Conservation (phyloP, 1,284 basidiomycete species). For the Xerocomus amazonicus region DNA sequence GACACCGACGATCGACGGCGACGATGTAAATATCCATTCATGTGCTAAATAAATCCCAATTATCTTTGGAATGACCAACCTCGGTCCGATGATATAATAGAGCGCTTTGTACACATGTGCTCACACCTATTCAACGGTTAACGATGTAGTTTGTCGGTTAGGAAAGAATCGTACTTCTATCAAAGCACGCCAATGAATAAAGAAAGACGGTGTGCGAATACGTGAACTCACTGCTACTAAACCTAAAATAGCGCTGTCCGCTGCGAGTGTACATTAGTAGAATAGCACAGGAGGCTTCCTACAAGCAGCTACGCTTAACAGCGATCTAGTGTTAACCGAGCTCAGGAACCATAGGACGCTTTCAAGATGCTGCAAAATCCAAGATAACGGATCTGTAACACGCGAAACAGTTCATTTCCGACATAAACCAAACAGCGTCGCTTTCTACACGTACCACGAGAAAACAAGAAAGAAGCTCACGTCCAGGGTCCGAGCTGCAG, state of each 20-base stretch:
- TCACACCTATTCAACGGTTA: neutral
- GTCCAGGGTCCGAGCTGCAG: slow-evolving; percentile 4
- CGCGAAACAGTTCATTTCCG: neutral
- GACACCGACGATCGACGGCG: slow-evolving; percentile 9
- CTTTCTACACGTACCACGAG: slow-evolving; percentile 4
- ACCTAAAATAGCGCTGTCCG: neutral
- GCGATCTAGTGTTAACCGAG: no score
- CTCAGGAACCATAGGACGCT: neutral
- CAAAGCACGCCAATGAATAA: neutral
- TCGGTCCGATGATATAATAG: neutral
- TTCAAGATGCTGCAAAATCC: neutral
- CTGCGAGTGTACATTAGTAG: neutral
- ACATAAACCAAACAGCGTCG: neutral
- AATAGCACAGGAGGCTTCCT: no score
- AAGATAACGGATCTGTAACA: slow-evolving; percentile 9
- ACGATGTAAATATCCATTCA: slow-evolving; percentile 1
- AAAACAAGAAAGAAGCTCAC: slow-evolving; percentile 8
- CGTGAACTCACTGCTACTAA: neutral
- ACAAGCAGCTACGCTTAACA: no score
- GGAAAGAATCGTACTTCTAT: neutral
- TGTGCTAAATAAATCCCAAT: neutral
- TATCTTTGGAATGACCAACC: neutral
- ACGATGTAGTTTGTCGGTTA: no score
- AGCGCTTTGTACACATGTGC: neutral
- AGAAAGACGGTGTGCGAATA: neutral